phyloP scores from a whole-genome alignment of 768 basidiomycete genomes.

The button mushroom (Agaricus bisporus) region DNA sequence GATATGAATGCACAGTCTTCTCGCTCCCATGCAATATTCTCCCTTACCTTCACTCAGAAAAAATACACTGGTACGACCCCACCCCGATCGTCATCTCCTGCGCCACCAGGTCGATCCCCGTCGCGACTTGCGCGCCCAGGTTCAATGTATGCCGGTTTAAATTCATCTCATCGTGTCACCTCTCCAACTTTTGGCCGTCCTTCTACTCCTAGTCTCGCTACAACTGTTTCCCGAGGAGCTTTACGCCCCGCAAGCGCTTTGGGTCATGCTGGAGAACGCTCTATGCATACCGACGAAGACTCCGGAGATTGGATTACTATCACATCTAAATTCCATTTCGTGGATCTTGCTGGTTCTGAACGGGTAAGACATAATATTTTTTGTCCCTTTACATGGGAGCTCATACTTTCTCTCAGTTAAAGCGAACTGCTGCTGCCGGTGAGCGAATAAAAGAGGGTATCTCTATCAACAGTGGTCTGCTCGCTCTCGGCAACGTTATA shows the following conservation, averaged over 20 bases:
- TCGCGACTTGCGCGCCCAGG: constrained; percentile 82
- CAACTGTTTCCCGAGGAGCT: constrained; percentile 64
- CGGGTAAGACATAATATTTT: constrained; percentile 46
- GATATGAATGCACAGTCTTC: constrained; percentile 99
- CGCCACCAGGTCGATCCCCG: constrained; percentile 69
- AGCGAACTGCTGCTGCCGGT: constrained; percentile 92
- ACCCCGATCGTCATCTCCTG: constrained; percentile 71
- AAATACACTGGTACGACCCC: constrained; percentile 73
- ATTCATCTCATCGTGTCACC: constrained; percentile 46
- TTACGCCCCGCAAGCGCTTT: constrained; percentile 77
- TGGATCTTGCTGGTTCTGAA: constrained; percentile 96
- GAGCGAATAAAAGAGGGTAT: constrained; percentile 99
- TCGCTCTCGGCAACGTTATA: constrained; percentile 97
- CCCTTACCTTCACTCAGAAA: constrained; percentile 88
- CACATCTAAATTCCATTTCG: constrained; percentile 96
- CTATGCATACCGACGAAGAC: constrained; percentile 46
- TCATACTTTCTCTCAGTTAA: constrained; percentile 50
- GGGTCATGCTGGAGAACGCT: constrained; percentile 57
- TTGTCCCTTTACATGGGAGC: constrained; percentile 5
- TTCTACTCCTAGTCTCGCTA: constrained; percentile 70
- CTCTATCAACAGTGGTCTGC: constrained; percentile 93
- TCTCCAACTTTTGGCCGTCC: constrained; percentile 79
- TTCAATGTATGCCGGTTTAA: constrained; percentile 53
- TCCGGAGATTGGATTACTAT: constrained; percentile 84
- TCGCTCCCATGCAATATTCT: constrained; percentile 98